Conservation (phyloP, 2,329 filamentous ascomycete genomes). For the Colletotrichum tofieldiae region DNA sequence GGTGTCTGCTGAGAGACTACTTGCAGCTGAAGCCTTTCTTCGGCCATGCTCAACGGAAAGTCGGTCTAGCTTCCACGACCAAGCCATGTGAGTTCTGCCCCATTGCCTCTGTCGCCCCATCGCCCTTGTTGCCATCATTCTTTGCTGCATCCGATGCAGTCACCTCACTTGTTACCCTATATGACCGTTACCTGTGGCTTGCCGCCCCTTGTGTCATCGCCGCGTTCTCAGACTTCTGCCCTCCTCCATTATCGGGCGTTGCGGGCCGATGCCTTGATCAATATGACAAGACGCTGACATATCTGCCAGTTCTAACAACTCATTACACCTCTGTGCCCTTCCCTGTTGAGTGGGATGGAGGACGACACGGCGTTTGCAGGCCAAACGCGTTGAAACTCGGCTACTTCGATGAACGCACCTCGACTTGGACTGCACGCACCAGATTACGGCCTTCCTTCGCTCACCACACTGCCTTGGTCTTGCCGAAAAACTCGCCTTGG, state of each 20-base stretch:
- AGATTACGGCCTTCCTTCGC: conserved; percentile 56
- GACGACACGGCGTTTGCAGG: conserved; percentile 55
- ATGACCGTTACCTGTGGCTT: too few relatives aligned
- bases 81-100: conserved; percentile 49
- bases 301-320: conserved; percentile 46
- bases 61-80: conserved; percentile 50
- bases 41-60: conserved; percentile 39
- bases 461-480: conserved; percentile 58
- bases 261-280: background rate
- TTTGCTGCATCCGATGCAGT: too few relatives aligned
- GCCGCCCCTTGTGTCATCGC: too few relatives aligned
- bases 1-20: conserved; percentile 47
- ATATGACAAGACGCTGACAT: background rate
- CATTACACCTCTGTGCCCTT: conserved; percentile 49
- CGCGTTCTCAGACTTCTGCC: too few relatives aligned
- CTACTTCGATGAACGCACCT: conserved; percentile 62
- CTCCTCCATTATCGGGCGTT: background rate
- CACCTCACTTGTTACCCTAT: too few relatives aligned
- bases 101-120: background rate
- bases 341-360: conserved; percentile 50
- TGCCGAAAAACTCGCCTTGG: conserved; percentile 58
- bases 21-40: conserved; percentile 44
- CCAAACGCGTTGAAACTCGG: conserved; percentile 62
- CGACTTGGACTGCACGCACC: conserved; percentile 56
- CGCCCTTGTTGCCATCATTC: background rate